These are phyloP conservation scores for Paraphoma chrysanthemicola DNA, from an alignment of 2,329 filamentous ascomycete genomes.

Conservation along the genomic window DNA sequence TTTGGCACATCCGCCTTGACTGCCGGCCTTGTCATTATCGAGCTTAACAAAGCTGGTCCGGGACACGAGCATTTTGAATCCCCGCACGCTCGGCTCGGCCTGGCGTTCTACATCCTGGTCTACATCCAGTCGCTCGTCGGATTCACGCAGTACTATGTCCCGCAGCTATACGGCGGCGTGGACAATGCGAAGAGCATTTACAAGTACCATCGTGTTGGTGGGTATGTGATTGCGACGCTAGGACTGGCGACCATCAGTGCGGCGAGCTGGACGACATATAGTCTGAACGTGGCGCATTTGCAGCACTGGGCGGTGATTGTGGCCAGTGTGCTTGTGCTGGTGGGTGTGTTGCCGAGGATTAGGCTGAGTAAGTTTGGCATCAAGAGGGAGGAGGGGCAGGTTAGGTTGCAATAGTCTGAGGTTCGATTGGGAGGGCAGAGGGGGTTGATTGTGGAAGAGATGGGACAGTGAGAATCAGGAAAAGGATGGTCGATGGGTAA, in stretches of 20 bases:
- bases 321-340: slow-evolving; percentile 69
- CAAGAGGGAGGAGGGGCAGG: slow-evolving; percentile 19
- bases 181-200: slow-evolving; percentile 82
- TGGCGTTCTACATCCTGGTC: slow-evolving; percentile 74
- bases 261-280: slow-evolving; percentile 80
- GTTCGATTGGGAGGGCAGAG: neutral
- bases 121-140: slow-evolving; percentile 78
- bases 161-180: slow-evolving; percentile 76
- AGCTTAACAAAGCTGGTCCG: slow-evolving; percentile 81
- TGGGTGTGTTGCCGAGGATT: slow-evolving; percentile 79
- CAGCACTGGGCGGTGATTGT: slow-evolving; percentile 77
- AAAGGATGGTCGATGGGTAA: neutral
- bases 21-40: slow-evolving; percentile 73
- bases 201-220: slow-evolving; percentile 84
- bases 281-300: slow-evolving; percentile 70
- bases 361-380: slow-evolving; percentile 82
- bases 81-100: slow-evolving; percentile 81
- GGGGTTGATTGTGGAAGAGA: neutral
- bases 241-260: slow-evolving; percentile 76
- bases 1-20: slow-evolving; percentile 68
- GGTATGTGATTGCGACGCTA: slow-evolving; percentile 75
- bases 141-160: slow-evolving; percentile 80
- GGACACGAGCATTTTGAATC: slow-evolving; percentile 77
- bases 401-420: neutral
- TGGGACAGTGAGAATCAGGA: neutral